Percentiles rank a stretch among this genome's conserved stretches.
Evolutionary conservation across 805 yeast genomes (phyloP).

Genomic region (Scheffersomyces lignosus): DNA sequence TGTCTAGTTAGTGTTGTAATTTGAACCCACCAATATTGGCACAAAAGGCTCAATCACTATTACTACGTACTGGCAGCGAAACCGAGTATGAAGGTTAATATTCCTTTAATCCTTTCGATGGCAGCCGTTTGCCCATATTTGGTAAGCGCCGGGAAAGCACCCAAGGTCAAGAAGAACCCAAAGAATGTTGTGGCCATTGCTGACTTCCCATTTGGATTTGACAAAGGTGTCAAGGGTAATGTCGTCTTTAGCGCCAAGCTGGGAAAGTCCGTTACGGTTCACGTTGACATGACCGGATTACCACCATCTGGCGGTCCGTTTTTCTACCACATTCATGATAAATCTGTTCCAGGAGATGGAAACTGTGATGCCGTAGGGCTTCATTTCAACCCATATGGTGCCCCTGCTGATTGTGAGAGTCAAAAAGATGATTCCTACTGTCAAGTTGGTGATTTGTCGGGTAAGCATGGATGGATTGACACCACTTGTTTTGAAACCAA

Average conservation of each 20-base stretch:
- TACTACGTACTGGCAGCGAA: no score
- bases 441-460: constrained; percentile 74
- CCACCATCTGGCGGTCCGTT: constrained; percentile 70
- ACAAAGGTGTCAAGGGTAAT: constrained; percentile 36
- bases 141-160: constrained; percentile 45
- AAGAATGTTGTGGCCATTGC: constrained; percentile 55
- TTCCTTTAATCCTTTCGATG: constrained; percentile 2
- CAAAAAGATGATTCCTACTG: constrained; percentile 55
- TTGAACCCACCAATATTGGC: no score
- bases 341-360: constrained; percentile 48
- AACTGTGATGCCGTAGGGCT: constrained; percentile 48
- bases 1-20: no score
- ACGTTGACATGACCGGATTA: constrained; percentile 68
- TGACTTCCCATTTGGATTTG: constrained; percentile 49
- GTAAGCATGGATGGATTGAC: constrained; percentile 73
- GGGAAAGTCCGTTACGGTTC: constrained; percentile 62
- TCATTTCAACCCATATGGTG: constrained; percentile 66
- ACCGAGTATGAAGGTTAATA: constrained; percentile 1
- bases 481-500: constrained; percentile 66
- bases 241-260: constrained; percentile 58
- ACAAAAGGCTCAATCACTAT: no score
- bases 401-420: constrained; percentile 52
- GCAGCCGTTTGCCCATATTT: background rate
- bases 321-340: constrained; percentile 65
- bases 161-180: constrained; percentile 50